Evolutionary conservation across 768 basidiomycete species (phyloP).

Genomic region (Boletus eberwhitei): DNA sequence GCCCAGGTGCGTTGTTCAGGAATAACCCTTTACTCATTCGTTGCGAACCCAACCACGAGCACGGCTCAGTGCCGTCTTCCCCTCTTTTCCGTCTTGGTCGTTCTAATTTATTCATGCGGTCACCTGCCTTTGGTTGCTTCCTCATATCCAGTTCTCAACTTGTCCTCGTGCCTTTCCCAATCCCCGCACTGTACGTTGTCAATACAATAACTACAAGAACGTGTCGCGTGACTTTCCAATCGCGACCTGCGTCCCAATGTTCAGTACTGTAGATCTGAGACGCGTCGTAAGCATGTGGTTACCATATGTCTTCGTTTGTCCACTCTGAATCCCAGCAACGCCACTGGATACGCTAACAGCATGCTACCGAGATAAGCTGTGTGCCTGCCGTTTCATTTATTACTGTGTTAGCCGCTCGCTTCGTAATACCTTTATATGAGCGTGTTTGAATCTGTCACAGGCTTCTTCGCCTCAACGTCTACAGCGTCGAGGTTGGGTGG

Average conservation of each 20-base stretch:
- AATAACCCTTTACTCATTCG: constrained; percentile 1
- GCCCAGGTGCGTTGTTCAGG: not conserved
- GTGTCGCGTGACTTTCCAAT: not conserved
- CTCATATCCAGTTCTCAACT: not conserved
- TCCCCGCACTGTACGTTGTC: not conserved
- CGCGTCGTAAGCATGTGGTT: not conserved
- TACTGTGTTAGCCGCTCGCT: not conserved
- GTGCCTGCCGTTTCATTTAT: not conserved
- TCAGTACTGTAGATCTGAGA: not conserved
- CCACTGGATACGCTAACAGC: not conserved
- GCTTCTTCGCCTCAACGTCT: not conserved
- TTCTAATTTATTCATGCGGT: not conserved
- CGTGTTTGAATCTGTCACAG: too few species aligned
- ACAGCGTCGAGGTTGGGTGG: not conserved
- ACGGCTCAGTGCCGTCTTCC: not conserved
- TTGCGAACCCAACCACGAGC: not conserved
- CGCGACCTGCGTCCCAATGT: not conserved
- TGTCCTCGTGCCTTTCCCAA: not conserved
- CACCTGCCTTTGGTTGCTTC: not conserved
- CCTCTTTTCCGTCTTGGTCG: not conserved
- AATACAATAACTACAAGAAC: not conserved
- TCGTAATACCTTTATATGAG: not conserved
- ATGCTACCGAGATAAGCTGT: not conserved
- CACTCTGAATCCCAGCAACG: not conserved
- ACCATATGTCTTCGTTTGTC: not conserved